Base-by-base conservation (phyloP, 139 green algal species). In the Astrephomene gubernaculifera region DNA sequence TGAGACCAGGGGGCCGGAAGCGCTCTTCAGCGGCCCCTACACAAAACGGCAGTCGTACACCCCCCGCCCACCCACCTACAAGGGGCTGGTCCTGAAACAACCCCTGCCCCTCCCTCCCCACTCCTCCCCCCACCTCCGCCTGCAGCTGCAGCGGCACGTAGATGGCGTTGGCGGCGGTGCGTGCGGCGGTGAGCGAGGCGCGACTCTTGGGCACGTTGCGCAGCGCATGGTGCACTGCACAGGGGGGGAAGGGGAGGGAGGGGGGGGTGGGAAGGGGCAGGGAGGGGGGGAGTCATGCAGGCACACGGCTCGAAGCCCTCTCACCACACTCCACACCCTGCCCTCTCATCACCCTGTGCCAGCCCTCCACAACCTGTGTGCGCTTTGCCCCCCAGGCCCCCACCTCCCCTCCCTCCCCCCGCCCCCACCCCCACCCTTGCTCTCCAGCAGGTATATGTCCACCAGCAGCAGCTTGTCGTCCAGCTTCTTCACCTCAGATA, bases 391-490 rank as follows among this genome's bases (percentile, higher is more conserved):
- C 65, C 17, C 65, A 72, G 19, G 1, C 39, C 38, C 6, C 19
- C 39, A 44, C 39, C 24, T 53, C 67, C 29, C 43, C 70, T 41
- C 8, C 43, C 27, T 29, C 27, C 43, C 41, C 27, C 41, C 41
- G 27, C 4, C 14, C 71, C 44, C 1, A 1, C 31, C 17, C 89
- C 82, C 71, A 93, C 91, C 89, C 65, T 93, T 90, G 76, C 90
- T 96, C 92, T 99, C 97, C 79, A 99, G 88, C 82, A 99, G 89
- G 91, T 99, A 96, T 53, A 99, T 97, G 81, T 99, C 97, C 75
- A 99, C 96, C 83, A 99, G 93, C 86, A 99, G 94, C 76, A 99
- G 93, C 94, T 99, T 99, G 90, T 99, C 97, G 83, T 99, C 97
- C 79, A 99, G 92, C 76, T 95, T 94, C 92, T 99, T 98, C 33